A percentile compares a stretch with the other conserved stretches of the same genome.
phyloP scores from a whole-genome alignment of 768 basidiomycete species.

The Leccinum subtestaceum region DNA sequence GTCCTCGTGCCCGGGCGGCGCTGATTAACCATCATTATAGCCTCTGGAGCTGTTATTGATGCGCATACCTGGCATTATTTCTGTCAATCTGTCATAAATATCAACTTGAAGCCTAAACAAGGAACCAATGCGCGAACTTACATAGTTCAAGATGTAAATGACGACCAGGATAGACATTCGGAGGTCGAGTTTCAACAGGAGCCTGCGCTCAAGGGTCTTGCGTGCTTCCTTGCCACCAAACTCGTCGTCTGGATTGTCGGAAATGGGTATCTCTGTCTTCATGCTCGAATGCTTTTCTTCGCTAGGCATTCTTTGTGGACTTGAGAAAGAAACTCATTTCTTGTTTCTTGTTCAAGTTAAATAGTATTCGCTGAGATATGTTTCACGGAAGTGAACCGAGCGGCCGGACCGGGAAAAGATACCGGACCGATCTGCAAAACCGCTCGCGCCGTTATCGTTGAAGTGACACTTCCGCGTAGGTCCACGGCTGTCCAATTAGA shows the following conservation, averaged over 20 bases:
- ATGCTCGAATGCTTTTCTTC: slow-evolving; percentile 1
- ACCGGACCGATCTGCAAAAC: too few species aligned
- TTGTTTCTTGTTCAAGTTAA: background rate
- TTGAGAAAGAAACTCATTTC: background rate
- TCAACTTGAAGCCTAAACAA: background rate
- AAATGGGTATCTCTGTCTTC: slow-evolving; percentile 1
- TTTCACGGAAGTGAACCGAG: too few species aligned
- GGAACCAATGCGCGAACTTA: slow-evolving; percentile 8
- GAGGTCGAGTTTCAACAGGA: slow-evolving; percentile 54
- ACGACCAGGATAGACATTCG: slow-evolving; percentile 52
- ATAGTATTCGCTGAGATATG: too few species aligned
- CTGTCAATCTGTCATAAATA: slow-evolving; percentile 51
- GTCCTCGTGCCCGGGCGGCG: slow-evolving; percentile 66
- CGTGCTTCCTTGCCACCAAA: slow-evolving; percentile 49
- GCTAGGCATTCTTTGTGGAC: background rate
- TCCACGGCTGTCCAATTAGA: too few species aligned
- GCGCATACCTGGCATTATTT: slow-evolving; percentile 60
- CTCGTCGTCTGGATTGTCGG: slow-evolving; percentile 35
- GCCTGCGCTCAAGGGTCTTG: slow-evolving; percentile 46
- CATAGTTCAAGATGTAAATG: slow-evolving; percentile 39
- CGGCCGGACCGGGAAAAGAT: too few species aligned
- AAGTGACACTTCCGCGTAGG: too few species aligned
- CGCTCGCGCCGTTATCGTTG: too few species aligned
- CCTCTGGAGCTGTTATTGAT: background rate
- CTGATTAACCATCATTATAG: slow-evolving; percentile 30